Conservation (phyloP, 495 filamentous ascomycete genomes). For the Penicillium ucsense region DNA sequence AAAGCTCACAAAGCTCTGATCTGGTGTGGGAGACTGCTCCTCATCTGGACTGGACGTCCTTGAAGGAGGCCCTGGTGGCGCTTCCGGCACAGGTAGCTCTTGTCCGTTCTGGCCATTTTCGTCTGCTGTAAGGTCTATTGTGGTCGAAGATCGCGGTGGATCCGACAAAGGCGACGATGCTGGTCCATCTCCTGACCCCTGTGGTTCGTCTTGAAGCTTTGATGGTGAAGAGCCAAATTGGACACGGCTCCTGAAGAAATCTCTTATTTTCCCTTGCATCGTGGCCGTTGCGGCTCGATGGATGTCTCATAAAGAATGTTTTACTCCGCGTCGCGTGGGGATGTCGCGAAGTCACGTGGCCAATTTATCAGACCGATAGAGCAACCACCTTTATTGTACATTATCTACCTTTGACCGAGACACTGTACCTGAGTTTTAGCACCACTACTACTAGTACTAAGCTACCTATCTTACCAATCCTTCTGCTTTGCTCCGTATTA, state of each 20-base stretch:
- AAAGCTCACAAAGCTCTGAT: constrained; percentile 12
- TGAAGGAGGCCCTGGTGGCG: background rate
- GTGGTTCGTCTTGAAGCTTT: background rate
- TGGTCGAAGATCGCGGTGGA: constrained; percentile 20
- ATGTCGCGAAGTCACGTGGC: constrained; percentile 16
- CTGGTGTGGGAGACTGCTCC: background rate
- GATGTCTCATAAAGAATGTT: background rate
- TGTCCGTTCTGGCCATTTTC: background rate
- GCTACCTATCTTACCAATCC: no score
- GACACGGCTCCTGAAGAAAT: constrained; percentile 30
- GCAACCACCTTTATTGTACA: constrained; percentile 1
- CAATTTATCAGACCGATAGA: background rate
- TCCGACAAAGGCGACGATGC: constrained; percentile 27
- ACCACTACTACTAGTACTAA: no score
- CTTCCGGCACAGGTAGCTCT: background rate
- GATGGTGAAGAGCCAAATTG: constrained; percentile 1
- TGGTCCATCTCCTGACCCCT: background rate
- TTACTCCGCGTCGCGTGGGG: constrained; percentile 13
- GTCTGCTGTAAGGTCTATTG: constrained; percentile 11
- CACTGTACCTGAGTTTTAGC: no score
- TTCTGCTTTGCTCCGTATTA: no score
- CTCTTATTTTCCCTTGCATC: constrained; percentile 20
- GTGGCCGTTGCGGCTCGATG: constrained; percentile 8
- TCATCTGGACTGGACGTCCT: no score
- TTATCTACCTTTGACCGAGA: no score